Conservation (phyloP, 768 basidiomycete genomes). For the Hypholoma sublateritium region DNA sequence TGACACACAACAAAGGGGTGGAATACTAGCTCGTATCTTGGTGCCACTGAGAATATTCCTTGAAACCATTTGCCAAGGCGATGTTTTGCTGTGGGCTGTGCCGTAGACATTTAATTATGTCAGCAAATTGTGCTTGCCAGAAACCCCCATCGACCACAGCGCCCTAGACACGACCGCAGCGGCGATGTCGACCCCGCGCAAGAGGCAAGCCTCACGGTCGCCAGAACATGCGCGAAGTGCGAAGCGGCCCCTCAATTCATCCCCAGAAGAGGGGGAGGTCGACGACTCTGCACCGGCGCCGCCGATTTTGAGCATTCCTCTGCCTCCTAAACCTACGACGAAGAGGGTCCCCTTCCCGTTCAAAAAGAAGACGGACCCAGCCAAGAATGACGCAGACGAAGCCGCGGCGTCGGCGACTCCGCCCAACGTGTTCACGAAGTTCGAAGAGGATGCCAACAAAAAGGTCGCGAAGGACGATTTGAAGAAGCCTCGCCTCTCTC, state of each 20-base stretch:
- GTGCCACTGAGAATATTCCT: too few species aligned
- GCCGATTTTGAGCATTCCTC: constrained; percentile 25
- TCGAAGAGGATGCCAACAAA: constrained; percentile 43
- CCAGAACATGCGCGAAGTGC: constrained; percentile 45
- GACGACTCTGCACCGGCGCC: constrained; percentile 47
- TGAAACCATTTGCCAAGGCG: too few species aligned
- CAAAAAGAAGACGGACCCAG: constrained; percentile 49
- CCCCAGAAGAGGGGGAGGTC: constrained; percentile 83
- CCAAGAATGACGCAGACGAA: constrained; percentile 14
- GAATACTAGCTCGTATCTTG: too few species aligned
- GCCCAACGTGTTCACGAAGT: constrained; percentile 24
- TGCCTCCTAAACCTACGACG: constrained; percentile 43
- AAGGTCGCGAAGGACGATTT: constrained; percentile 30
- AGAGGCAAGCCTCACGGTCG: constrained; percentile 60
- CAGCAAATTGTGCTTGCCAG: constrained; percentile 17
- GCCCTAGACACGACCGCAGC: constrained; percentile 3
- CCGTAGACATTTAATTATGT: constrained; percentile 13
- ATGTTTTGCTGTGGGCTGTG: not conserved
- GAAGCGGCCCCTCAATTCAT: constrained; percentile 61
- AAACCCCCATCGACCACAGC: constrained; percentile 9
- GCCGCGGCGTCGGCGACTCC: not conserved
- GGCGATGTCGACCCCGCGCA: constrained; percentile 30
- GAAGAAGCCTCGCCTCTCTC: constrained; percentile 10
- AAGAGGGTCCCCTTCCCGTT: constrained; percentile 68
- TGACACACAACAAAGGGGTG: too few species aligned